Evolutionary conservation across 176 grass and related monocot species (phyloP).

Genomic region (Bothriochloa decipiens): DNA sequence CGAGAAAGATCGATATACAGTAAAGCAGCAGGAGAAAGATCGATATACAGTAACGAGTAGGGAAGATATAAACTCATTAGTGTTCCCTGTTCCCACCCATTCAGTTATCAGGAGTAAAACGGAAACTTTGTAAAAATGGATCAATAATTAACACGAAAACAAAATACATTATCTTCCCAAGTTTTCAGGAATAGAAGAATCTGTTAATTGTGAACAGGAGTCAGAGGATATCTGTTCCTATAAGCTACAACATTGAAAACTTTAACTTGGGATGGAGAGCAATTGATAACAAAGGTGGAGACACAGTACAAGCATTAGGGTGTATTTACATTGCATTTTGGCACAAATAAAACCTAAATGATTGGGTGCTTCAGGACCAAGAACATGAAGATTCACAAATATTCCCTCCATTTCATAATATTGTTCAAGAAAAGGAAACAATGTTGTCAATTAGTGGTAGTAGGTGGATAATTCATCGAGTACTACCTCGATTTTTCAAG

Average conservation of each 20-base stretch:
- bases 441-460: neutral
- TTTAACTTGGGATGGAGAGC: conserved; percentile 21
- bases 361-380: conserved; percentile 6
- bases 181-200: conserved; percentile 1
- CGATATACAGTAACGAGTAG: neutral
- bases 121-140: neutral
- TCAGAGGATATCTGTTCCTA: conserved; percentile 18
- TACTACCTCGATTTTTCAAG: neutral
- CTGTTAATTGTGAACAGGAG: neutral
- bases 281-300: conserved; percentile 19
- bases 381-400: neutral
- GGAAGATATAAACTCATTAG: neutral
- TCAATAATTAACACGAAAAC: neutral
- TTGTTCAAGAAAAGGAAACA: conserved; percentile 12
- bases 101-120: conserved; percentile 5
- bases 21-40: neutral
- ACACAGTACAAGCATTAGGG: conserved; percentile 1
- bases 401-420: conserved; percentile 14
- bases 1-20: neutral
- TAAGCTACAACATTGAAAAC: conserved; percentile 8
- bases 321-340: neutral
- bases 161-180: conserved; percentile 10
- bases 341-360: conserved; percentile 25
- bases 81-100: neutral
- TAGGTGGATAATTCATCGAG: neutral